A percentile compares a stretch with the other conserved stretches of the same genome.
Conservation (phyloP, 768 basidiomycete genomes). For the Boletus rubescentipes region DNA sequence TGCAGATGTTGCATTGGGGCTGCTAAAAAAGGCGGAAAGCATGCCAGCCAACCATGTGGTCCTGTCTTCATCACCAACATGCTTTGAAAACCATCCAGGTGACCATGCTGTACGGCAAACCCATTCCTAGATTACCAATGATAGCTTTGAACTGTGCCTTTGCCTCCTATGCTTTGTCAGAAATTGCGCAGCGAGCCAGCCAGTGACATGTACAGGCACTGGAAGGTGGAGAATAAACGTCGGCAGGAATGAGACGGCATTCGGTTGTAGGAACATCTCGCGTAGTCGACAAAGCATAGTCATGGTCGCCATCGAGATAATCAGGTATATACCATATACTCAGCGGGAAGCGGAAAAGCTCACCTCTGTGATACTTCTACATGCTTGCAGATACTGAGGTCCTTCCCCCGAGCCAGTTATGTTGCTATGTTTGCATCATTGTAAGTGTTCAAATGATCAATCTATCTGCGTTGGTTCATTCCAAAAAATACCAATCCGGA, state of each 20-base stretch:
- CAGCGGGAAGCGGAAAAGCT: conserved; percentile 13
- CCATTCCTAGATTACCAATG: conserved; percentile 45
- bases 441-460: too few relatives aligned
- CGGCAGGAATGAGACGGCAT: conserved; percentile 41
- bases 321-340: neutral
- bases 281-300: conserved; percentile 34
- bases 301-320: conserved; percentile 35
- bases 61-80: neutral
- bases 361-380: conserved; percentile 59
- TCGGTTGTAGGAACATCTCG: conserved; percentile 41
- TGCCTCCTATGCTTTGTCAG: conserved; percentile 52
- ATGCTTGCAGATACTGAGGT: conserved; percentile 49
- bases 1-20: too few relatives aligned
- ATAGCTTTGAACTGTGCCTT: conserved; percentile 71
- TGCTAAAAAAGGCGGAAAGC: neutral
- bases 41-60: neutral
- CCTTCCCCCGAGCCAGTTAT: too few relatives aligned
- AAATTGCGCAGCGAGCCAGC: conserved; percentile 40
- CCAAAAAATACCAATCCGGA: too few relatives aligned
- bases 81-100: neutral
- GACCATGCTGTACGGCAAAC: conserved; percentile 6
- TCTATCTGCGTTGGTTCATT: too few relatives aligned
- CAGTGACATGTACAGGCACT: conserved; percentile 61
- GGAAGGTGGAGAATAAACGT: conserved; percentile 50
- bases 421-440: too few relatives aligned